Evolutionary conservation across 2,329 filamentous ascomycete genomes (phyloP).

Genomic region (Paecilomyces sp.): DNA sequence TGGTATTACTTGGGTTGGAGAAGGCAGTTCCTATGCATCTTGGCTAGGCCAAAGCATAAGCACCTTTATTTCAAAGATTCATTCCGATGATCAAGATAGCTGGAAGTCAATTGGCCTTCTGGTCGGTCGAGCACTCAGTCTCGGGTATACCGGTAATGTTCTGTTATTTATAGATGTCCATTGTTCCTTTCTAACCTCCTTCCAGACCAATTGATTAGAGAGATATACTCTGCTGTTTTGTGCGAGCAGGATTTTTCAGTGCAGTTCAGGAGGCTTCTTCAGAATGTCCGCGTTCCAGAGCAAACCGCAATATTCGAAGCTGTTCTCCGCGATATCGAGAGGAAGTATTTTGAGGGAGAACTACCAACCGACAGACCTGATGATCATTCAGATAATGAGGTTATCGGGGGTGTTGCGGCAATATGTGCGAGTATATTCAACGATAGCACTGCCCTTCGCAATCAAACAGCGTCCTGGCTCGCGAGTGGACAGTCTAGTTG

Average conservation of each 20-base stretch:
- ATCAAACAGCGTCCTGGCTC: conserved; percentile 58
- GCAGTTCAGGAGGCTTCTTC: conserved; percentile 33
- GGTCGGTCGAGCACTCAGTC: conserved; percentile 53
- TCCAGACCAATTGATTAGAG: conserved; percentile 32
- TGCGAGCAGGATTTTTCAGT: conserved; percentile 16
- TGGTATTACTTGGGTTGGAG: conserved; percentile 52
- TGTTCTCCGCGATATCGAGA: conserved; percentile 38
- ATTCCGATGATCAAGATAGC: conserved; percentile 20
- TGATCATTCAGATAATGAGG: conserved; percentile 9
- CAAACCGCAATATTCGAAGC: conserved; percentile 40
- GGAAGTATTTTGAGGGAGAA: conserved; percentile 27
- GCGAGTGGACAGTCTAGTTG: conserved; percentile 58
- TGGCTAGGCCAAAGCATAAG: conserved; percentile 67
- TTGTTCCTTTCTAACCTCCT: conserved; percentile 8
- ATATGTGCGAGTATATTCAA: conserved; percentile 47
- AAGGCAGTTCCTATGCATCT: conserved; percentile 56
- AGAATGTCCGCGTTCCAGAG: conserved; percentile 40
- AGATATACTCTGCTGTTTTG: conserved; percentile 33
- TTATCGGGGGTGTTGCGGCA: conserved; percentile 53
- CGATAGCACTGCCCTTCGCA: conserved; percentile 43
- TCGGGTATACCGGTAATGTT: conserved; percentile 65
- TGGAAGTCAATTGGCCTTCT: conserved; percentile 37
- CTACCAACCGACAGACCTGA: conserved; percentile 7
- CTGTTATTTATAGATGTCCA: background rate
- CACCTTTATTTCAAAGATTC: conserved; percentile 36